These are phyloP conservation scores for Andrographis paniculata DNA, from an alignment of 305 asterid genomes.

Conservation along the genomic window DNA sequence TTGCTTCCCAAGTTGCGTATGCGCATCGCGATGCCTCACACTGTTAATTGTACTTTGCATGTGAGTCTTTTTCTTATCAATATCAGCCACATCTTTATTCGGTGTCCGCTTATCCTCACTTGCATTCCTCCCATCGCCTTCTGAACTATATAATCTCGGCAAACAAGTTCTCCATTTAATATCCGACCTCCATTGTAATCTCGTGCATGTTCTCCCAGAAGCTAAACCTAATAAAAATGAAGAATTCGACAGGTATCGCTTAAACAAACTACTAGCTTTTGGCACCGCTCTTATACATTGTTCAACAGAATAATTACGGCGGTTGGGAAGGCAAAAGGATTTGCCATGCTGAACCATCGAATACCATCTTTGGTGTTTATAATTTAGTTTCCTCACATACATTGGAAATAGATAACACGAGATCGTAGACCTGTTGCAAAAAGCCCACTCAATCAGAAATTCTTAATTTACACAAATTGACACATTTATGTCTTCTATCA, in stretches of 20 bases:
- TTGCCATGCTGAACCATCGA: conserved; percentile 36
- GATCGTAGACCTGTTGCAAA: conserved; percentile 24
- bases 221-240: conserved; percentile 27
- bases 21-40: conserved; percentile 47
- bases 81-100: conserved; percentile 34
- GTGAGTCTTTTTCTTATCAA: conserved; percentile 36
- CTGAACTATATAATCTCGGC: conserved; percentile 64
- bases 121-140: conserved; percentile 86
- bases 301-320: conserved; percentile 34
- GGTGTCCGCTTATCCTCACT: conserved; percentile 58
- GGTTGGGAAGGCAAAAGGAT: conserved; percentile 28
- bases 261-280: conserved; percentile 32
- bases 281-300: conserved; percentile 30
- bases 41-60: conserved; percentile 32
- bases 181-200: conserved; percentile 34
- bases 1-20: conserved; percentile 80
- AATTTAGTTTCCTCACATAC: conserved; percentile 64
- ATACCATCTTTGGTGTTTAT: conserved; percentile 44
- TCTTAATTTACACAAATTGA: no score
- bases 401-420: conserved; percentile 34
- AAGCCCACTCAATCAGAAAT: conserved; percentile 10
- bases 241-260: conserved; percentile 34
- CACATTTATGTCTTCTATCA: no score
- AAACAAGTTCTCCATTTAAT: conserved; percentile 34
- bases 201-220: conserved; percentile 30